Evolutionary conservation across 2,329 filamentous ascomycete species (phyloP).

Genomic region (Curvularia sp.): DNA sequence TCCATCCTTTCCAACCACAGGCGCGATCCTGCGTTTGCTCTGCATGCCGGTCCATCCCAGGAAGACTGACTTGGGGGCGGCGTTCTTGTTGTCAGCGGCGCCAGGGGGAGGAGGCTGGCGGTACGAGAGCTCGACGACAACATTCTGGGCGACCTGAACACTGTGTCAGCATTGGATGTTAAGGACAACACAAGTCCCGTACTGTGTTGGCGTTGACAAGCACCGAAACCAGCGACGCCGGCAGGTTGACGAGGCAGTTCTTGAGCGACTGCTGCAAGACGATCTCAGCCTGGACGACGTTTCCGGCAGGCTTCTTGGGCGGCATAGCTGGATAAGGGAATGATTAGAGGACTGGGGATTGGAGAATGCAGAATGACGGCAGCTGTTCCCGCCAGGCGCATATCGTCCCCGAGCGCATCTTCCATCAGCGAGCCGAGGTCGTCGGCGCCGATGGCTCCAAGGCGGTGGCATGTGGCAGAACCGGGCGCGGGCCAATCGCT

Average conservation of each 20-base stretch:
- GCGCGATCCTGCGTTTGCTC: constrained; percentile 80
- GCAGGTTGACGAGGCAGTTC: constrained; percentile 94
- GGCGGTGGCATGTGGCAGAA: constrained; percentile 34
- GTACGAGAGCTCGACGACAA: constrained; percentile 89
- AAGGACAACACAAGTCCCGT: constrained; percentile 48
- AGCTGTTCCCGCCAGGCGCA: constrained; percentile 5
- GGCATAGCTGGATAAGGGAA: constrained; percentile 35
- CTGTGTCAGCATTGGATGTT: constrained; percentile 54
- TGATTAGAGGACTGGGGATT: background rate
- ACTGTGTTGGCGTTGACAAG: constrained; percentile 91
- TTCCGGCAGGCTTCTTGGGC: constrained; percentile 54
- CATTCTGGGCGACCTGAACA: constrained; percentile 87
- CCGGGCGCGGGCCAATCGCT: constrained; percentile 28
- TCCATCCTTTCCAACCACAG: constrained; percentile 77
- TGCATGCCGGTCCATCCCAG: constrained; percentile 98
- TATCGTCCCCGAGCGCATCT: constrained; percentile 12
- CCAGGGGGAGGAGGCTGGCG: constrained; percentile 62
- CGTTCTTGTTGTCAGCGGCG: constrained; percentile 46
- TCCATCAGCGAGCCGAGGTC: constrained; percentile 38
- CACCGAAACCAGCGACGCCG: constrained; percentile 79
- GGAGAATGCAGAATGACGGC: constrained; percentile 13
- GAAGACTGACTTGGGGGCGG: constrained; percentile 72
- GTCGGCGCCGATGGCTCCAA: constrained; percentile 30
- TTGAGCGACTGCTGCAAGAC: constrained; percentile 81
- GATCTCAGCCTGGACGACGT: constrained; percentile 77